Base-by-base conservation (phyloP, 345 rosid species). In the Conringia planisiliqua region DNA sequence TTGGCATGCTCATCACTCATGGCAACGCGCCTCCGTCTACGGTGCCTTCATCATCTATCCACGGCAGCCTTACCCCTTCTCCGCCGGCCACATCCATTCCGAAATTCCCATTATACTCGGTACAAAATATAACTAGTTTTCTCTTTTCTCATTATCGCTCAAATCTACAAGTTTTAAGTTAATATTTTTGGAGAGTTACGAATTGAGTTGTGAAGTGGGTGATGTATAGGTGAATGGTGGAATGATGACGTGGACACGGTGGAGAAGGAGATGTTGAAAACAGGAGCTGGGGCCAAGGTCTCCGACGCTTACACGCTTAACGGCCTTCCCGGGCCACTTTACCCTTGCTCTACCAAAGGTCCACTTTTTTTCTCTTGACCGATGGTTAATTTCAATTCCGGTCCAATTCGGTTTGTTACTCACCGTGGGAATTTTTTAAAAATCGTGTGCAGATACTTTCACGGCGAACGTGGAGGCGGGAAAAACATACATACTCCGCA, bases 321-420 rank as follows among this genome's bases (percentile, higher is more conserved):
- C 62, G 93, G 89, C 56, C 74, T 86, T 24, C 90, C 93, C 0
- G 93, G 93, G 33, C 90, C 91, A 70, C 87, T 88, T 22, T 85
- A 84, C 47, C 82, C 81, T 62, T 86, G 93, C 78, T 88, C 96
- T 35, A 14, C 52, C 16, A 82, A 83, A 82, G 91, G 91, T 90
- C 58, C 59, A 68, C 0, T 30, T 6, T 46, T 13, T 26, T 6
- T 36, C 35, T 2, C 46, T 27, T 14, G 46, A 52, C 72, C 54
- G 67, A 7, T 13, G 46, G 51, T 56, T 58, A n/a, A 32, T 6
- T 47, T 51, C 30, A 46, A 9, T 13, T 64, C 66, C 38, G 61
- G 52, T 56, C 17, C 3, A 29, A 0, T 40, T n/a, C 32, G 72
- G 62, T 70, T 71, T 16, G 17, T 58, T 48, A 48, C 33, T 72